Percentiles rank a stretch among this genome's conserved stretches.
Conservation (phyloP, 225 moss, liverwort and hornwort species). For the Bryoerythrophyllum caledonicum region DNA sequence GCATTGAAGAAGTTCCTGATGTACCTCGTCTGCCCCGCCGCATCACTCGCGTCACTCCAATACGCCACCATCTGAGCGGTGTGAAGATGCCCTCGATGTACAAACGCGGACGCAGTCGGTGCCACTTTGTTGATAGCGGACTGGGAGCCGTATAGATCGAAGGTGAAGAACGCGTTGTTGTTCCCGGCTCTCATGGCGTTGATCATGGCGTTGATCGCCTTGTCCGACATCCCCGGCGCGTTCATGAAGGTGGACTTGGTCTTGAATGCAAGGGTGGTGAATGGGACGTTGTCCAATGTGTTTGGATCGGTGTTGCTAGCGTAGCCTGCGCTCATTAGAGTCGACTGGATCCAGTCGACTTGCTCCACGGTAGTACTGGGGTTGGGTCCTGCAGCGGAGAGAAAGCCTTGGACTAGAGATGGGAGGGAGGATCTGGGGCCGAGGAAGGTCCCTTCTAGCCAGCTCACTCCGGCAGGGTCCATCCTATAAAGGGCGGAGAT, state of each 20-base stretch:
- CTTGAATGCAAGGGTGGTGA: conserved; percentile 48
- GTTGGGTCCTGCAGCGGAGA: conserved; percentile 29
- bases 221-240: conserved; percentile 44
- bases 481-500: conserved; percentile 68
- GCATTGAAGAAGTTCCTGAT: conserved; percentile 46
- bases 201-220: conserved; percentile 54
- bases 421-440: conserved; percentile 35
- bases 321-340: conserved; percentile 48
- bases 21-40: conserved; percentile 25
- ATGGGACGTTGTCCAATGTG: conserved; percentile 19
- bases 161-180: conserved; percentile 62
- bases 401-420: conserved; percentile 25
- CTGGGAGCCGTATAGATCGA: conserved; percentile 54
- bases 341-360: conserved; percentile 54
- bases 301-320: conserved; percentile 29
- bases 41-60: conserved; percentile 38
- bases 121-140: conserved; percentile 59
- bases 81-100: conserved; percentile 57
- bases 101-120: conserved; percentile 29
- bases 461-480: conserved; percentile 50
- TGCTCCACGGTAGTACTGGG: conserved; percentile 34
- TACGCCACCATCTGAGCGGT: conserved; percentile 72
- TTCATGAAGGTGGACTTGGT: conserved; percentile 64
- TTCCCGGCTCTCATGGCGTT: conserved; percentile 43
- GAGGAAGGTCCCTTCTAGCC: conserved; percentile 57